Conservation (phyloP, 1,139 yeast species). For the Suhomyces atakaporum region DNA sequence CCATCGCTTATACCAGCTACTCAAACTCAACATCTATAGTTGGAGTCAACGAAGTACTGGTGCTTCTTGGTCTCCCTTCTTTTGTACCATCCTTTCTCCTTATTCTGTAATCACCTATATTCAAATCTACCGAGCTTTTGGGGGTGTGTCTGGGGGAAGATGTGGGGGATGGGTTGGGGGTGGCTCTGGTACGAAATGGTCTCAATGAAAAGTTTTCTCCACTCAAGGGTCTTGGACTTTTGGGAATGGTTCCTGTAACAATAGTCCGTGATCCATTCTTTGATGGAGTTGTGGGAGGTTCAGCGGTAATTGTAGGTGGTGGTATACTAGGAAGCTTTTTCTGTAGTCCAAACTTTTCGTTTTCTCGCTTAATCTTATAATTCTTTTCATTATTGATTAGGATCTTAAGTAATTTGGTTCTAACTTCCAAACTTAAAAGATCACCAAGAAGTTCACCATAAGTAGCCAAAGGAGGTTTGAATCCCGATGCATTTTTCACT, state of each 20-base stretch:
- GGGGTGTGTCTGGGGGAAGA: conserved; percentile 39
- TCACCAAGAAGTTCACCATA: conserved; percentile 33
- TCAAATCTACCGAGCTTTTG: conserved; percentile 19
- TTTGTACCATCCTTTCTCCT: conserved; percentile 12
- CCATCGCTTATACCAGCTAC: too few species aligned
- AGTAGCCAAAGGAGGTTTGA: conserved; percentile 40
- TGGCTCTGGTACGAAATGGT: conserved; percentile 45
- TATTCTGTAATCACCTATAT: conserved; percentile 6
- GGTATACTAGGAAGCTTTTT: conserved; percentile 23
- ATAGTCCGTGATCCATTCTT: conserved; percentile 9
- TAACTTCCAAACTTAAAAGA: conserved; percentile 28
- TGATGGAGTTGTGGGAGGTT: conserved; percentile 11
- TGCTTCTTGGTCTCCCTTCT: conserved; percentile 20
- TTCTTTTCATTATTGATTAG: conserved; percentile 36
- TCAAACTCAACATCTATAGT: conserved; percentile 36
- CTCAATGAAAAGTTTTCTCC: conserved; percentile 41
- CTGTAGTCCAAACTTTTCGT: conserved; percentile 30
- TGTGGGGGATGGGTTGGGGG: conserved; percentile 46
- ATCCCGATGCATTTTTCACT: conserved; percentile 38
- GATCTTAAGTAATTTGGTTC: conserved; percentile 27
- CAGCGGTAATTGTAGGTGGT: conserved; percentile 16
- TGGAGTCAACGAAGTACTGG: conserved; percentile 31
- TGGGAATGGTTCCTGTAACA: conserved; percentile 16
- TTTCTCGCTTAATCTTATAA: conserved; percentile 31
- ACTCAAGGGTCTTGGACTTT: conserved; percentile 24